phyloP scores from a whole-genome alignment of 2,329 filamentous ascomycete species.

The Epichloe sylvatica region DNA sequence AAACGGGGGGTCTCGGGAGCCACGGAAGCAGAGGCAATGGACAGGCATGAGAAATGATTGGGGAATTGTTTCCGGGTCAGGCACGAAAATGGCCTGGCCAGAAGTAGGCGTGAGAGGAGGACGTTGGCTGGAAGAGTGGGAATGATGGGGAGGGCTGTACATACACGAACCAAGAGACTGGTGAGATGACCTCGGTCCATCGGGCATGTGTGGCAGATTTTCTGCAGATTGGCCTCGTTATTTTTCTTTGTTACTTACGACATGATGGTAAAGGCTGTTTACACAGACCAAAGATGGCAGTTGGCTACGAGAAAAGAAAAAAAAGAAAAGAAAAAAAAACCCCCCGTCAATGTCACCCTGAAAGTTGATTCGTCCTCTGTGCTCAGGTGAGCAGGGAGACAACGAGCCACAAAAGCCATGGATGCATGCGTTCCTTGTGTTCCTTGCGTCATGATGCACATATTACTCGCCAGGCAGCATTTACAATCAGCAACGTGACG shows the following conservation, averaged over 20 bases:
- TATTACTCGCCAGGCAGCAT: neutral
- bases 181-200: neutral
- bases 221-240: neutral
- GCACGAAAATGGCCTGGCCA: neutral
- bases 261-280: neutral
- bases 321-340: no score
- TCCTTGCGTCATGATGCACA: neutral
- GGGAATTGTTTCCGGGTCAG: neutral
- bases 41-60: neutral
- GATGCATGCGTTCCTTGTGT: neutral
- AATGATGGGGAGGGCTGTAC: neutral
- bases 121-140: neutral
- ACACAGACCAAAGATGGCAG: neutral
- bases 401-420: neutral
- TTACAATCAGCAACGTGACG: conserved; percentile 2
- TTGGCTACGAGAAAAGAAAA: neutral
- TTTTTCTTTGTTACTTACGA: conserved; percentile 1
- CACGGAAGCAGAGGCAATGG: neutral
- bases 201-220: neutral
- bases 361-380: neutral
- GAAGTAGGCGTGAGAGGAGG: neutral
- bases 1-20: neutral
- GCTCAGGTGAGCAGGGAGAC: neutral
- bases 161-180: neutral
- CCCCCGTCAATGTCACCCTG: neutral